Evolutionary conservation across 345 rosid species (phyloP), one percentile per base, ranked within the genome.

Genomic region (Crucihimalaya himalaica): DNA sequence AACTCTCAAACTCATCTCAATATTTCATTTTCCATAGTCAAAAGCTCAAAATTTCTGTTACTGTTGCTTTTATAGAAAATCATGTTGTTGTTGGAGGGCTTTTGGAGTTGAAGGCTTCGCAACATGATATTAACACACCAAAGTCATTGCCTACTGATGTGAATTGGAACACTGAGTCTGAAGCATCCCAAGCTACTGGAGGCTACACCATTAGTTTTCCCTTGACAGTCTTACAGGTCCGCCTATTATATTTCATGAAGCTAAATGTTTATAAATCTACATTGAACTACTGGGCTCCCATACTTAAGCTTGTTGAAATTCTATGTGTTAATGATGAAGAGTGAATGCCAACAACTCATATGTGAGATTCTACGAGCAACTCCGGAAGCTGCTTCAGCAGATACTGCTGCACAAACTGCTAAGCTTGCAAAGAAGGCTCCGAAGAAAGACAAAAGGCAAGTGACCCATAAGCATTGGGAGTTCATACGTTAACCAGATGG

Each of bases 271-370:
- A 62, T 45, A 48, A 79, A 73, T 50, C 48, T 68, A 43, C 66
- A 15, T 63, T 80, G 46, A 68, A 60, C 62, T 57, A 66, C 61
- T 67, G 27, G 42, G 27, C 61, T 67, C 35, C 45, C 40, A 58
- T 61, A 62, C 68, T 52, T 65, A 60, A 42, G 57, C 71, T 68
- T 53, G 54, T 57, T 61, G 57, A 47, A 56, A 25, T 39, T 31
- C 54, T 71, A 1, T 45, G 51, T 56, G 25, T 66, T 65, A 45
- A 47, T 58, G 70, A 62, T 42, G 53, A 77, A 95, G 99, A 95
- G 99, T 82, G 99, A 95, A 82, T 92, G 98, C 82, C 99, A 95
- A 81, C 99, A 95, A 86, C 96, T 95, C 64, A 90, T 95, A 70
- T 95, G 99, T 77, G 99, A 95, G 83, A 89, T 95, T 84, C 83